Evolutionary conservation across 805 yeast genomes (phyloP).

Genomic region (Kodamaea nitidulidarum): DNA sequence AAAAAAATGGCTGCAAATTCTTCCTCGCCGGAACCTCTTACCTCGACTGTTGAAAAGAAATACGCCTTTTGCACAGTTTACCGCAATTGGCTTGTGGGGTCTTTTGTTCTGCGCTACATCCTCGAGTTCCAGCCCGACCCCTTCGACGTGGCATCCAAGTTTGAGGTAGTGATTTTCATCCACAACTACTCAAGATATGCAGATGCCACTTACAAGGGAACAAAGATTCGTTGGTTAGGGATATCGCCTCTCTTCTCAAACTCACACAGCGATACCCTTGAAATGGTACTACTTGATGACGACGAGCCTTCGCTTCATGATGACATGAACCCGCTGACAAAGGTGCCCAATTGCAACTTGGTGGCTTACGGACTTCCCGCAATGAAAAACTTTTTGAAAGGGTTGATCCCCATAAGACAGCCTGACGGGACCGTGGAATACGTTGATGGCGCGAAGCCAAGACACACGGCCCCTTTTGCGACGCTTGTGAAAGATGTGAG

Average conservation of each 20-base stretch:
- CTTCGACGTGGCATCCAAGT: slow-evolving; percentile 3
- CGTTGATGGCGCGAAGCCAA: slow-evolving; percentile 5
- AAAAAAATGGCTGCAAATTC: neutral
- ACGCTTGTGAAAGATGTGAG: neutral
- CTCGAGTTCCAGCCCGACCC: slow-evolving; percentile 7
- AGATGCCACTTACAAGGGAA: slow-evolving; percentile 12
- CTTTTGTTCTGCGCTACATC: slow-evolving; percentile 4
- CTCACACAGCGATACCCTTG: slow-evolving; percentile 2
- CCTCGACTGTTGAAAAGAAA: neutral
- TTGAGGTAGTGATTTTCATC: slow-evolving; percentile 3
- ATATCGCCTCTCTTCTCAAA: slow-evolving; percentile 4
- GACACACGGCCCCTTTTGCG: slow-evolving; percentile 1
- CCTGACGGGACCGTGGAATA: slow-evolving; percentile 2
- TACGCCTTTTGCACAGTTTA: slow-evolving; percentile 5
- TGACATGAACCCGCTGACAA: slow-evolving; percentile 1
- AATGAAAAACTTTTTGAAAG: neutral
- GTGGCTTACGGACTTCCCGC: neutral
- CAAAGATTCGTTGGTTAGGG: slow-evolving; percentile 11
- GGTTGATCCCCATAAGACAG: slow-evolving; percentile 5
- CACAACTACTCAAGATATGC: slow-evolving; percentile 11
- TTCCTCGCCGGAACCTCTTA: neutral
- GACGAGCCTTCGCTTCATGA: slow-evolving; percentile 11
- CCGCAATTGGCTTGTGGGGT: slow-evolving; percentile 4
- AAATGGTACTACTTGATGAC: slow-evolving; percentile 9
- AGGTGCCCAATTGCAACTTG: neutral